Conservation (phyloP, 2,329 filamentous ascomycete species). For the Didymella pomorum region DNA sequence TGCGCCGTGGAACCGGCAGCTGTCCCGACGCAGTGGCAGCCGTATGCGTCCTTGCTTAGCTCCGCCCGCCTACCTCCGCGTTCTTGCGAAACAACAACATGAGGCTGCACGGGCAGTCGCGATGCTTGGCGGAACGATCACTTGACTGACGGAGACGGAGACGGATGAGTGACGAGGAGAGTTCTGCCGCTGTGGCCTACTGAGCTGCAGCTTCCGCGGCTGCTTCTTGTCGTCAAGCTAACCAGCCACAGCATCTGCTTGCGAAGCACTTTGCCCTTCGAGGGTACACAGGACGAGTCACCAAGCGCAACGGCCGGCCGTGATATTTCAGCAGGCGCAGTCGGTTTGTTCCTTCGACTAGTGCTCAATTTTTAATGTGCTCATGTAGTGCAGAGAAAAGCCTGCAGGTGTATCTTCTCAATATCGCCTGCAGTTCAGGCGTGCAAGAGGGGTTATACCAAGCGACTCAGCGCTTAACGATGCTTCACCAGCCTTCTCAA, state of each 20-base stretch:
- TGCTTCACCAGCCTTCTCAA: not conserved
- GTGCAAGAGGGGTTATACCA: not conserved
- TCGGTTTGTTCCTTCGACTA: not conserved
- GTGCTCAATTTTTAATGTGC: not conserved
- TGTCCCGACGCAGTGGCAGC: not conserved
- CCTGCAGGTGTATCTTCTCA: not conserved
- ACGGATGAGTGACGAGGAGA: not conserved
- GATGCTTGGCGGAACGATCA: not conserved
- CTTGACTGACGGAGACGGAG: not conserved
- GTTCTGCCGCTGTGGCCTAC: not conserved
- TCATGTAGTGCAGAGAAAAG: not conserved
- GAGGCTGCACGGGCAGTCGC: not conserved
- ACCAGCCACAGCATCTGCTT: not conserved
- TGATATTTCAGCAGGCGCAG: not conserved
- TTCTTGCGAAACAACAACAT: not conserved
- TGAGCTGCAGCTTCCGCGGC: not conserved
- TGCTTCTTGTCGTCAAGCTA: not conserved
- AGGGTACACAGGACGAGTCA: not conserved
- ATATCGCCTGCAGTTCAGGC: not conserved
- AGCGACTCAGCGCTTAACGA: not conserved
- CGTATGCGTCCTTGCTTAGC: not conserved
- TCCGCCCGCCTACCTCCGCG: conserved; percentile 5
- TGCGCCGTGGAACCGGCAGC: conserved; percentile 7
- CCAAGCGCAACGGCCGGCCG: not conserved
- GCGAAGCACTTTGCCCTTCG: not conserved